Base-by-base conservation (phyloP, 257 asterid species). In the Apocynum venetum region DNA sequence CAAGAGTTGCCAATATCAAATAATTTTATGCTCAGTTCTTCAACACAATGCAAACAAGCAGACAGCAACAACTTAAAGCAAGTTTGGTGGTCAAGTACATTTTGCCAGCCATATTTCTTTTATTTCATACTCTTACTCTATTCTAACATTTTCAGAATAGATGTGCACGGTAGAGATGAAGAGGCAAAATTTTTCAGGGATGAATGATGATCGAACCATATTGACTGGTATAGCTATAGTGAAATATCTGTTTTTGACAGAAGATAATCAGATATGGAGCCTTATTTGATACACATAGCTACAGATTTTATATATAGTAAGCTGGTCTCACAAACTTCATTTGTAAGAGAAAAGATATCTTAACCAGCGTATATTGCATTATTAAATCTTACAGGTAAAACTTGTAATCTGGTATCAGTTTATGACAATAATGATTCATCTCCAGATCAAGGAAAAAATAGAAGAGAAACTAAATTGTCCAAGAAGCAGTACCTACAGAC, bases 401-500 rank as follows among this genome's bases (percentile, higher is more conserved):
- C 12, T 4, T 51, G 20, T 59, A 14, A 48, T 13, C 41, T 15
- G n/a, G 11, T 31, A 35, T 73, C 35, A 72, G 46, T 49, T 8
- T 15, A 51, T 46, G 56, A 71, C 63, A 57, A 0, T 12, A 73
- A 25, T 41, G 47, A 66, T 46, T 38, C 73, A 69, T 43, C 5
- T 46, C 63, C 19, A 25, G 46, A 70, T 25, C 25, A 47, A 67
- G 19, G 5, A 4, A 57, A 8, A 65, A 70, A 13, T 17, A 59
- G 31, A 41, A 57, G 25, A 46, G 20, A 35, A 17, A 4, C 43
- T 38, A 43, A 60, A 77, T 31, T 73, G 43, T 48, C 25, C 31
- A 82, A 79, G 52, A 77, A 77, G 66, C 46, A 59, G 53, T 80
- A 93, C 98, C 97, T 93, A 97, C 98, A 95, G 63, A 90, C 96